Evolutionary conservation across 2,329 filamentous ascomycete species (phyloP), one percentile per base, ranked within the genome.

Genomic region (Lachnellula cervina): DNA sequence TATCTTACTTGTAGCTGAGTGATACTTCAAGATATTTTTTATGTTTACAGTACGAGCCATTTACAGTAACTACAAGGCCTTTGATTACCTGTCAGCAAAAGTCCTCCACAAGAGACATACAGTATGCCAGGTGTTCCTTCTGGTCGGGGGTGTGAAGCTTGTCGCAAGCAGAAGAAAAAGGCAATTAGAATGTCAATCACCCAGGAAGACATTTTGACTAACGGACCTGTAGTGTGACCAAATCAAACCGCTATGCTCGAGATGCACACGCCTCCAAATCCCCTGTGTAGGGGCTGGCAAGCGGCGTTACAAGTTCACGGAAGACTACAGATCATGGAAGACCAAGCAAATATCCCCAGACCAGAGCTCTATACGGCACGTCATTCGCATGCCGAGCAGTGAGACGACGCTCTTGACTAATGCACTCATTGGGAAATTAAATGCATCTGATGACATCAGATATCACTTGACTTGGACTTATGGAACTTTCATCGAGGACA

Each of bases 151-250:
- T 54, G 52, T 35, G 52, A 54, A 43, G 45, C 35, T 17, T 54
- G 52, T 47, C 52, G 52, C 14, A 54, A 54, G 32, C 44, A 49
- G 35, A 54, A 54, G 25, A 54, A 54, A 28, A 54, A 54, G 35
- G 52, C 42, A 49, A n/a, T 14, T 38, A 8, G 11, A 32, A 34
- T 3, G 16, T 17, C 9, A 23, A 32, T 45, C 4, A 32, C 34
- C 40, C 16, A 43, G 21, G 2, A 34, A 43, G 5, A 44, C 11
- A 17, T 40, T 14, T 21, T 51, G 6, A n/a, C 13, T 16, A 13
- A 32, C 5, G 16, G 8, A 13, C n/a, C n/a, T 32, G 14, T 5
- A 49, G 45, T 49, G 52, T 44, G 45, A 43, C 21, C 34, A 49
- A 32, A 23, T 21, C 19, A 25, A n/a, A 9, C 52, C 52, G 5